A percentile compares a stretch with the other conserved stretches of the same genome.
phyloP scores from a whole-genome alignment of 2,329 filamentous ascomycete species.

The Escovopsis sp. region DNA sequence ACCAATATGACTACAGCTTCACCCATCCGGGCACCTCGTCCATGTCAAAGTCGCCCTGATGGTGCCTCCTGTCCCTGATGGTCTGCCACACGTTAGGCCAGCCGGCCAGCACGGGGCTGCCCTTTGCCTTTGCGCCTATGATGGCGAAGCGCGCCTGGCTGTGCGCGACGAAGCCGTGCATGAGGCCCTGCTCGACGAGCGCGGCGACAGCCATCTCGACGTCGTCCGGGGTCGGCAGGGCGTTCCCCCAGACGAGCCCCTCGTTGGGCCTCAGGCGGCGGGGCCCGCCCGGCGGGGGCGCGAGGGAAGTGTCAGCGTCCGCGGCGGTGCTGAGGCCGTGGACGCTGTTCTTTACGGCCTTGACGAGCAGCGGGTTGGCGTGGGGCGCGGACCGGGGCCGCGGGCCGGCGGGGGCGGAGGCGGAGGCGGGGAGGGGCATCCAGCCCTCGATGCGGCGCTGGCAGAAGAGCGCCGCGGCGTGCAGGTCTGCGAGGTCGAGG shows the following conservation, averaged over 20 bases:
- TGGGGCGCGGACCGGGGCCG: conserved; percentile 23
- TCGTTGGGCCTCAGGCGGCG: conserved; percentile 40
- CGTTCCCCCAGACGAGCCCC: conserved; percentile 50
- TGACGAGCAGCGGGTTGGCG: conserved; percentile 37
- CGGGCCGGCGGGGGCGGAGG: conserved; percentile 17
- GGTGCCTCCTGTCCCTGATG: conserved; percentile 44
- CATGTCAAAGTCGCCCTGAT: conserved; percentile 45
- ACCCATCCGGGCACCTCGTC: conserved; percentile 65
- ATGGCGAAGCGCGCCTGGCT: conserved; percentile 66
- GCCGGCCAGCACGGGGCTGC: conserved; percentile 49
- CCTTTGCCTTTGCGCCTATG: conserved; percentile 55
- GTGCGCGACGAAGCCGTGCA: conserved; percentile 76
- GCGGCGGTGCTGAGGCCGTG: conserved; percentile 21
- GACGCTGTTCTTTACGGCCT: conserved; percentile 33
- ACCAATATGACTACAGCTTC: conserved; percentile 15
- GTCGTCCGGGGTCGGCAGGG: conserved; percentile 42
- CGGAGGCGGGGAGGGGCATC: too few species aligned
- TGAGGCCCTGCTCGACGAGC: conserved; percentile 63
- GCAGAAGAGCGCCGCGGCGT: conserved; percentile 46
- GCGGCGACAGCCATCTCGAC: conserved; percentile 67
- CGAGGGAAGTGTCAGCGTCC: conserved; percentile 29
- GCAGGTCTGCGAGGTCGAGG: conserved; percentile 56
- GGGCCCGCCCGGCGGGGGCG: conserved; percentile 30
- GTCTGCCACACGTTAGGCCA: conserved; percentile 65
- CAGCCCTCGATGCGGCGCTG: conserved; percentile 51